Evolutionary conservation across 495 filamentous ascomycete species (phyloP).

Genomic region (Geopyxis carbonaria): DNA sequence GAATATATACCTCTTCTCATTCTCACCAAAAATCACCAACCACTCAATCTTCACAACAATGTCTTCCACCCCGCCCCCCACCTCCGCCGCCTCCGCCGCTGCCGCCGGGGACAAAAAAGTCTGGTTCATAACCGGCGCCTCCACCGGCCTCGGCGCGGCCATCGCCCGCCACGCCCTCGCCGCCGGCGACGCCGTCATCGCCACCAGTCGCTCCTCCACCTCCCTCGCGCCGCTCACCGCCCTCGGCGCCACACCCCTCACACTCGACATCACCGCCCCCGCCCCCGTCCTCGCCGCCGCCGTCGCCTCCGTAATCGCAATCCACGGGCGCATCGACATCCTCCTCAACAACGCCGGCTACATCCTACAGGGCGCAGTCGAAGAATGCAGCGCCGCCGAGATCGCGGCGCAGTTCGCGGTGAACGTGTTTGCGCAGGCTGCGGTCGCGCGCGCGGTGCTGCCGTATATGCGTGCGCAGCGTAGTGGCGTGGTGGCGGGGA

Average conservation of each 20-base stretch:
- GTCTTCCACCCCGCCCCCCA: too few species aligned
- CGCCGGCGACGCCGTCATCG: constrained; percentile 31
- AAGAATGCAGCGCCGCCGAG: constrained; percentile 29
- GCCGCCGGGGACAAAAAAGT: too few species aligned
- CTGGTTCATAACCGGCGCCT: constrained; percentile 34
- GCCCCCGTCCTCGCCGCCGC: constrained; percentile 22
- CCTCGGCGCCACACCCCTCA: constrained; percentile 27
- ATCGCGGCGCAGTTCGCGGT: constrained; percentile 27
- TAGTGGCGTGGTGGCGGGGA: constrained; percentile 30
- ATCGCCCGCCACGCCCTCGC: constrained; percentile 27
- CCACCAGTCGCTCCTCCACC: constrained; percentile 24
- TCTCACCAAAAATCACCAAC: too few species aligned
- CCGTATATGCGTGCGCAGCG: constrained; percentile 32
- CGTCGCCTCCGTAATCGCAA: constrained; percentile 23
- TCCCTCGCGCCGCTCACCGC: constrained; percentile 23
- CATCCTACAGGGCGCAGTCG: constrained; percentile 29
- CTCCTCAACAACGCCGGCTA: constrained; percentile 36
- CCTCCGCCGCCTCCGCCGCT: too few species aligned
- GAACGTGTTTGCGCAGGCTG: constrained; percentile 33
- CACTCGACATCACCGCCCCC: constrained; percentile 26
- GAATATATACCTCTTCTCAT: too few species aligned
- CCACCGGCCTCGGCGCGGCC: constrained; percentile 29
- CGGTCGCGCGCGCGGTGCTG: constrained; percentile 31
- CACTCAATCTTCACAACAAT: too few species aligned
- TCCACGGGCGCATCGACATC: constrained; percentile 33